Percentiles rank a stretch among this genome's conserved stretches.
phyloP scores from a whole-genome alignment of 371 early-diverging fungal genomes.

The Rhizopus stolonifer region DNA sequence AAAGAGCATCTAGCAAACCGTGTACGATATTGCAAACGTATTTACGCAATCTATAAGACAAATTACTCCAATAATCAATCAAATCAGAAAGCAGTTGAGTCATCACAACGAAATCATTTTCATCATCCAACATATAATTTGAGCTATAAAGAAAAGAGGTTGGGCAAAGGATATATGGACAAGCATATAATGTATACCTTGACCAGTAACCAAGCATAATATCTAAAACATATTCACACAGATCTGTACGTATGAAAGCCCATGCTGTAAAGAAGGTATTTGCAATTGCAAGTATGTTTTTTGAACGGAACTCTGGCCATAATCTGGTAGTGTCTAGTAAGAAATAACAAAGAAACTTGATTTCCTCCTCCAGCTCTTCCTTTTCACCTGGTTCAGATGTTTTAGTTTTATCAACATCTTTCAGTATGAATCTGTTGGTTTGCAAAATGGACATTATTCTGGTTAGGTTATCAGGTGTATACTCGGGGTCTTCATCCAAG shows the following conservation, averaged over 20 bases:
- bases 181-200: constrained; percentile 14
- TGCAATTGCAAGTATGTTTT: constrained; percentile 4
- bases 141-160: neutral
- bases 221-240: constrained; percentile 24
- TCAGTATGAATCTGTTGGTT: too few relatives aligned
- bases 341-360: constrained; percentile 25
- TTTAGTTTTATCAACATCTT: neutral
- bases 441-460: neutral
- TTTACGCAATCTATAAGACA: constrained; percentile 19
- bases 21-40: constrained; percentile 13
- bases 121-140: constrained; percentile 6
- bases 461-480: neutral
- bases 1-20: constrained; percentile 3
- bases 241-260: constrained; percentile 17
- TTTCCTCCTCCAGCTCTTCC: constrained; percentile 13
- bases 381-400: neutral
- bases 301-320: constrained; percentile 14
- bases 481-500: neutral
- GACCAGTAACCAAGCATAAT: constrained; percentile 28
- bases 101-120: constrained; percentile 5
- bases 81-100: constrained; percentile 14
- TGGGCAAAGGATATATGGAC: neutral
- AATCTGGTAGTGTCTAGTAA: constrained; percentile 24
- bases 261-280: constrained; percentile 19
- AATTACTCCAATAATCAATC: constrained; percentile 19